phyloP scores from a whole-genome alignment of 2,329 filamentous ascomycete species.

The Fusarium equiseti region DNA sequence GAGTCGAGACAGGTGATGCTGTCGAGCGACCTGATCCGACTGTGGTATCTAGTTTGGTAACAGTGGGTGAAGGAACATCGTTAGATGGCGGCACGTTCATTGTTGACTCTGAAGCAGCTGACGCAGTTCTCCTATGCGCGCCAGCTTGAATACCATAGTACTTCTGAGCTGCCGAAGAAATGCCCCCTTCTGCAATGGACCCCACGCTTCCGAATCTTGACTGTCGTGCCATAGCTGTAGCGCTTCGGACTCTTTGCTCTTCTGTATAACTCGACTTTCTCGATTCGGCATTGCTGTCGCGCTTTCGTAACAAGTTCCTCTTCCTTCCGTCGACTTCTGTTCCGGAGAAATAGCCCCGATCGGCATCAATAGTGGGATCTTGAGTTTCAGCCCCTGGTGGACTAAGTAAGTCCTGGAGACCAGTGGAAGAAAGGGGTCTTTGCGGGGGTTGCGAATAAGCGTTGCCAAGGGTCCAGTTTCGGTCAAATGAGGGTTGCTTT shows the following conservation, averaged over 20 bases:
- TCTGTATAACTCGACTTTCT: constrained; percentile 82
- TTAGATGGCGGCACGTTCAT: constrained; percentile 65
- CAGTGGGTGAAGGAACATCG: constrained; percentile 66
- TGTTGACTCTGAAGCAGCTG: constrained; percentile 67
- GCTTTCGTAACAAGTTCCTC: constrained; percentile 85
- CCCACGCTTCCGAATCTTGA: constrained; percentile 84
- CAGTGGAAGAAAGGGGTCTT: constrained; percentile 66
- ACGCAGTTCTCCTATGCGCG: constrained; percentile 71
- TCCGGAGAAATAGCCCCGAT: constrained; percentile 94
- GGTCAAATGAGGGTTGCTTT: constrained; percentile 77
- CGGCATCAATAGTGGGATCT: constrained; percentile 72
- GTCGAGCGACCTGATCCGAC: constrained; percentile 54
- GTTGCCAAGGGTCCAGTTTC: constrained; percentile 74
- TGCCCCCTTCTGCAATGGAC: constrained; percentile 72
- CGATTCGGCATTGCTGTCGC: constrained; percentile 72
- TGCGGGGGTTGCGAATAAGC: constrained; percentile 57
- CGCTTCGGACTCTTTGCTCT: constrained; percentile 76
- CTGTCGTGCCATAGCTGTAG: constrained; percentile 75
- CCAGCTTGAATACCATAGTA: constrained; percentile 70
- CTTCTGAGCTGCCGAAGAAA: constrained; percentile 75
- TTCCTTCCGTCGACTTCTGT: constrained; percentile 82
- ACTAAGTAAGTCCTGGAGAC: constrained; percentile 59
- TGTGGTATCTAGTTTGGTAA: constrained; percentile 70
- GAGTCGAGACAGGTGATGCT: constrained; percentile 60
- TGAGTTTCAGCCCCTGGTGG: constrained; percentile 56